phyloP scores from a whole-genome alignment of 2,329 filamentous ascomycete genomes.

The Ascocoryne sarcoides region DNA sequence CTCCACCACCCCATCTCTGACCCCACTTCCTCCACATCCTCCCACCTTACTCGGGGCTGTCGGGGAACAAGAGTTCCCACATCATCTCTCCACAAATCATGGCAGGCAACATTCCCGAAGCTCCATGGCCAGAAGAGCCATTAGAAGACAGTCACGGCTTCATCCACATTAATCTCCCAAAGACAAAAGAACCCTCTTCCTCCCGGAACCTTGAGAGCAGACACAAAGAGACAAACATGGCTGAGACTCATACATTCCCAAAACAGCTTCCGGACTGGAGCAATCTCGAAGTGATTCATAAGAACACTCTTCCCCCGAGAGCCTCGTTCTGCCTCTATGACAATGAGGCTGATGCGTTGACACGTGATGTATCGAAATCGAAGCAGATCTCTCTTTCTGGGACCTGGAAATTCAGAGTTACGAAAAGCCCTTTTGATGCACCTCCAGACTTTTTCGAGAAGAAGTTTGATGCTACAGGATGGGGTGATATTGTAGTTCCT shows the following conservation, averaged over 20 bases:
- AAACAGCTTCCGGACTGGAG: slow-evolving; percentile 46
- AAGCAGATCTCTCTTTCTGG: slow-evolving; percentile 29
- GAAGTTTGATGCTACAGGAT: slow-evolving; percentile 29
- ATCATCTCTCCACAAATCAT: neutral
- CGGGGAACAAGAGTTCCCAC: neutral
- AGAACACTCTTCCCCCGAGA: slow-evolving; percentile 48
- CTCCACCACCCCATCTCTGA: too few species aligned
- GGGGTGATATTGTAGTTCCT: slow-evolving; percentile 42
- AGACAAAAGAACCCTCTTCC: neutral
- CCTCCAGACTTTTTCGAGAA: slow-evolving; percentile 14
- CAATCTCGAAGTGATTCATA: slow-evolving; percentile 51
- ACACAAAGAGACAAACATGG: slow-evolving; percentile 8
- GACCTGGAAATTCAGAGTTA: slow-evolving; percentile 23
- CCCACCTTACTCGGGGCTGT: neutral
- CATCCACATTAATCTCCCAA: slow-evolving; percentile 5
- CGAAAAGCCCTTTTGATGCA: slow-evolving; percentile 23
- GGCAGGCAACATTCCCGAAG: neutral
- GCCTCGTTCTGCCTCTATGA: slow-evolving; percentile 48
- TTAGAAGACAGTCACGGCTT: slow-evolving; percentile 3
- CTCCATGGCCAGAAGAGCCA: neutral
- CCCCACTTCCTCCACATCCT: neutral
- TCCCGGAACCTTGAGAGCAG: neutral
- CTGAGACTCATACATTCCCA: slow-evolving; percentile 23
- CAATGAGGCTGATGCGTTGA: slow-evolving; percentile 40
- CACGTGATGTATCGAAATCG: slow-evolving; percentile 32